Base-by-base conservation (phyloP, 164 flowering plant species). In the Liquidambar formosana region DNA sequence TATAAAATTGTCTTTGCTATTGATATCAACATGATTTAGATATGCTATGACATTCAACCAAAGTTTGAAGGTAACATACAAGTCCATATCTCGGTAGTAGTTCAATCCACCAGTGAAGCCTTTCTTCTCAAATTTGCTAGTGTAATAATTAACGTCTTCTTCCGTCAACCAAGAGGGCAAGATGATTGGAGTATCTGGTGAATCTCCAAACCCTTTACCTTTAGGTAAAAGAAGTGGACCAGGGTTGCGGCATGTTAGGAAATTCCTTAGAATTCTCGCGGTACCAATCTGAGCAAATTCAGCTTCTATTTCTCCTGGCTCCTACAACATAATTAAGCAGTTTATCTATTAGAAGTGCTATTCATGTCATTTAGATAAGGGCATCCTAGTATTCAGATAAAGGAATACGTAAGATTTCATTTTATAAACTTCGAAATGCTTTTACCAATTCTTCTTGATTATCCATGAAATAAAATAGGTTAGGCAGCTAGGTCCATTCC, bases 31-130 rank as follows among this genome's bases (percentile, higher is more conserved):
- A 33, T 33, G 41, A 33, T 33, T 33, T 2, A 33, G 41, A 58
- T 10, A 3, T 5, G 0, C 16, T 58, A 27, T 21, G 21, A 26
- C 60, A 57, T 41, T 60, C n/a, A 60, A 63, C 9, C 0, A 63
- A 19, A 33, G 33, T 25, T 18, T 16, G 38, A 48, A 28, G 41
- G 51, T 22, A 33, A 71, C 78, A 14, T 70, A 81, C 84, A 52
- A 22, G 41, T 78, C 72, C 5, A 78, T 0, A 33, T 57, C 63
- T 27, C 84, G 69, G 71, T 84, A 82, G 73, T 84, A 82, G 69
- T 82, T 80, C 28, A 84, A 18, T 47, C 74, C 80, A 1, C 81
- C 84, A 1, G 83, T 78, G 74, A 84, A 82, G 9, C 85, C 88
- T 26, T 64, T 80, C 68, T 73, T 72, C 66, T 80, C 75, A 62